Conservation (phyloP, 1,139 yeast genomes). For the Pichia sp. region DNA sequence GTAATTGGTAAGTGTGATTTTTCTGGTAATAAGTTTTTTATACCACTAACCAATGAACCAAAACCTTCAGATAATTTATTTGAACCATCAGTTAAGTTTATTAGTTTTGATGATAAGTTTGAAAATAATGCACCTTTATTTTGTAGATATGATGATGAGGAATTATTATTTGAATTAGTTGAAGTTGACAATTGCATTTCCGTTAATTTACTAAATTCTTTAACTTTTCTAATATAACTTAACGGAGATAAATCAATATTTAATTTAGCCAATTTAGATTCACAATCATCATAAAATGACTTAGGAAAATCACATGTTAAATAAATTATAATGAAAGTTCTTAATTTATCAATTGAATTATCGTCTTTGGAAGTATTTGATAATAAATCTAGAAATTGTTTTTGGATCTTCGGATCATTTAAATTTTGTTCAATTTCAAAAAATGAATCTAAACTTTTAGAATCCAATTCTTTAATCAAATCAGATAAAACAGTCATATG, state of each 20-base stretch:
- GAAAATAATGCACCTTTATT: constrained; percentile 59
- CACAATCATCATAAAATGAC: constrained; percentile 61
- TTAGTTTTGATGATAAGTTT: constrained; percentile 68
- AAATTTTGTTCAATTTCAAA: constrained; percentile 88
- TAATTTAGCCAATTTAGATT: constrained; percentile 48
- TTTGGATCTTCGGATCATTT: constrained; percentile 54
- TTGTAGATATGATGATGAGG: constrained; percentile 15
- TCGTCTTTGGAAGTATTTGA: constrained; percentile 41
- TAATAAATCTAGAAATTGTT: constrained; percentile 54
- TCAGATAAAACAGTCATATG: constrained; percentile 95
- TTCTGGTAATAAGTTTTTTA: constrained; percentile 81
- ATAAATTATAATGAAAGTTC: constrained; percentile 77
- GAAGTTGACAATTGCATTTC: constrained; percentile 32
- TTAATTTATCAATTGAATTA: constrained; percentile 70
- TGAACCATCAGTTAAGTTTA: constrained; percentile 78
- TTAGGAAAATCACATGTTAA: constrained; percentile 51
- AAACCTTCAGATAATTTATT: constrained; percentile 61
- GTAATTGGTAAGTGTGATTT: constrained; percentile 86
- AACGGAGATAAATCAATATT: constrained; percentile 63
- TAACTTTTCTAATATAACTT: constrained; percentile 68
- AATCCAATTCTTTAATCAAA: constrained; percentile 73
- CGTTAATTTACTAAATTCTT: constrained; percentile 69
- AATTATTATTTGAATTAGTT: constrained; percentile 23
- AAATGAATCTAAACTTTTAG: constrained; percentile 78
- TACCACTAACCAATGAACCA: constrained; percentile 81